Evolutionary conservation across 1,139 yeast genomes (phyloP), one percentile per base, ranked within the genome.

Genomic region (Blastobotrys capitulatus): DNA sequence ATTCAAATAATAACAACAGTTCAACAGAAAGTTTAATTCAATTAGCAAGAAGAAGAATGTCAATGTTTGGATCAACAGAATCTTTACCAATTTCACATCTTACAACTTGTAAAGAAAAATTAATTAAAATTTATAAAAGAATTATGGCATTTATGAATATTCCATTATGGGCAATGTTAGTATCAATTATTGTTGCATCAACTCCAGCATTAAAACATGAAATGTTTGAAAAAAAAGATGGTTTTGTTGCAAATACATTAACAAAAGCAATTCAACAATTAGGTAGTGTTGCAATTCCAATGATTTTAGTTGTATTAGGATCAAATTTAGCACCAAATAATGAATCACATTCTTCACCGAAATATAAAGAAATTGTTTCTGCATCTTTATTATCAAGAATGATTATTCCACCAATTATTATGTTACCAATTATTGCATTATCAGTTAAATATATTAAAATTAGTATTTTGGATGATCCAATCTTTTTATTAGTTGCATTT

Each of bases 121-220:
- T 37, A 13, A 19, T 4, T 6, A 37, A 37, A 19, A 22, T 48
- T 12, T 50, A 39, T 29, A 15, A 34, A 35, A 54, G 56, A 34
- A 52, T 79, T 46, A 56, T 75, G 49, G 60, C 66, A 34, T 81
- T 81, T 60, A 88, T 92, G 95, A 92, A 92, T 67, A 97, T 97
- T 10, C 98, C 98, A 9, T 73, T 92, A 54, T 92, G 89, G 75
- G 83, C 97, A 12, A 92, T 92, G 97, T 67, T 87, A 25, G 68
- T 83, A 1, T 83, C 97, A 9, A 81, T 92, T 18, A 55, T 86
- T 25, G 90, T 92, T 49, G 98, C 97, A 1, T 79, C 94, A 0
- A 74, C 87, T 16, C 88, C 95, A 2, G 71, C 75, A 1, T 64
- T 90, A 27, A 87, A 87, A 61, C 69, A 74, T 44, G 75, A 78